Base-by-base conservation (phyloP, 495 filamentous ascomycete species). In the Xylaria castorea region DNA sequence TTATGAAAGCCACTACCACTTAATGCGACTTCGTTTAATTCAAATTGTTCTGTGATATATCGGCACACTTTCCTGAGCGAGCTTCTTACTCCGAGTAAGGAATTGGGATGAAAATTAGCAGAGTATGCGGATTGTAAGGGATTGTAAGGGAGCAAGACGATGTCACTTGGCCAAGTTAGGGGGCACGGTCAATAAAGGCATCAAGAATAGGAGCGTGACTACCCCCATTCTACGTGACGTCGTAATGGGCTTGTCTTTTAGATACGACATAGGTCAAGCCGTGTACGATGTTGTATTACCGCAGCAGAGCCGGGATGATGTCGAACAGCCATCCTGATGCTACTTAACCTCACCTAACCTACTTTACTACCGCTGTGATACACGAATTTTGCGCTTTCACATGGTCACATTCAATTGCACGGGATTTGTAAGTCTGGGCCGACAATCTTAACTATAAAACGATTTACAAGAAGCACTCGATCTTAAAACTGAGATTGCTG, bases 271-370 rank as follows among this genome's bases (percentile, higher is more conserved):
- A 50, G 64, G 64, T 11, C 11, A 53, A 38, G 44, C 46, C 64
- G 64, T 38, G 64, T 38, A 53, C 44, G 44, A 66, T 66, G 46
- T 66, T 53, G 64, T 53, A 66, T 66, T 66, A 36, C 63, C 40
- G 42, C 63, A 20, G 63, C 63, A 65, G 63, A n/a, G 27, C 14
- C 4, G 5, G 18, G 25, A 18, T 36, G 20, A 9, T 16, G 9
- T 36, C 22, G 18, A 42, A 16, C 16, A 46, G 27, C 27, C 46
- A 32, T 53, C 46, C 32, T 53, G 38, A 51, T 66, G 38, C 64
- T 25, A 66, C 46, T 66, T n/a, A n/a, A 53, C 38, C 20, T n/a
- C 16, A 66, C 64, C 20, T 18, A 53, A 38, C 42, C 18, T 53
- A 53, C 18, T 32, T 25, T 34, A n/a, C 20, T 38, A 38, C 32